Conservation (phyloP, 352 stramenopile genomes). For the Blastocystis sp. region DNA sequence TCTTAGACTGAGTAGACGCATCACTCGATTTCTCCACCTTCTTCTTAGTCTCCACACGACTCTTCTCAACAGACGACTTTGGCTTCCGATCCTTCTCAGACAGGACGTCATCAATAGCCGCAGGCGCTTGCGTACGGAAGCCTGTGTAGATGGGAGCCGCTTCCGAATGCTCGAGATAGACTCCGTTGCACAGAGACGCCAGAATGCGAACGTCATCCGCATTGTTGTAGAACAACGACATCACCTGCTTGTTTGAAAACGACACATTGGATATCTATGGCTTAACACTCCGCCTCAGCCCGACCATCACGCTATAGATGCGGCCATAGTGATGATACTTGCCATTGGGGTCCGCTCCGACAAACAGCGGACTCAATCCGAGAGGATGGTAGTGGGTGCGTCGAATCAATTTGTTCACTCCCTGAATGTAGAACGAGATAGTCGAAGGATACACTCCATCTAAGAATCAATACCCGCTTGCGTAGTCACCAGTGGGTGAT, state of each 20-base stretch:
- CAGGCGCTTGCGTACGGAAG: background rate
- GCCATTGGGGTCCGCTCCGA: background rate
- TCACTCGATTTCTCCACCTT: background rate
- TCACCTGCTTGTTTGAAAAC: background rate
- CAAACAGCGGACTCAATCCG: background rate
- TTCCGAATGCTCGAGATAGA: background rate
- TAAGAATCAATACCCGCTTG: too few species aligned
- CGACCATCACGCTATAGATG: slow-evolving; percentile 7
- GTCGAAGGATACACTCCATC: background rate
- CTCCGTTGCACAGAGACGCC: background rate
- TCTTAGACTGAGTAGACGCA: background rate
- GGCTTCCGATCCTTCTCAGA: background rate
- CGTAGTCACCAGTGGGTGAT: too few species aligned
- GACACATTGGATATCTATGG: background rate
- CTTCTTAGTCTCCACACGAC: background rate
- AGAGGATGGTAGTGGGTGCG: background rate
- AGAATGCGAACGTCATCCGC: background rate
- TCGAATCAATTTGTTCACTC: background rate
- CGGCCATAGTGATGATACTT: background rate
- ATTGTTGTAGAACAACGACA: background rate
- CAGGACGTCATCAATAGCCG: background rate
- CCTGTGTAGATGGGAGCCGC: background rate
- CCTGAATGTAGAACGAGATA: background rate
- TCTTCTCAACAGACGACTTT: background rate
- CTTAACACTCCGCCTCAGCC: background rate